These are phyloP conservation scores for Iris pallida DNA, from an alignment of 116 monocot species.

Conservation along the genomic window DNA sequence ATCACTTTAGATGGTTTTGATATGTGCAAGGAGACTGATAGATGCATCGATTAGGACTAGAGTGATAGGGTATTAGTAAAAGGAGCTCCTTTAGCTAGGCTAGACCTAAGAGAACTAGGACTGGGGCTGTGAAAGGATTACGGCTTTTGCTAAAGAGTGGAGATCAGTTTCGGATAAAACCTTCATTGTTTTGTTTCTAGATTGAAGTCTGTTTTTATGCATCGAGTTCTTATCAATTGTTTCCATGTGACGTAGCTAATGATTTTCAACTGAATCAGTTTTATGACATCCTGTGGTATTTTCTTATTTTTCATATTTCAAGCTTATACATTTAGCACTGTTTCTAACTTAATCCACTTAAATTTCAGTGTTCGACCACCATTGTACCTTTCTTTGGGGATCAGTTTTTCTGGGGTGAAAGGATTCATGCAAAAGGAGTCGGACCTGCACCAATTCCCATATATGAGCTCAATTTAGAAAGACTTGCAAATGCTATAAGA, in stretches of 20 bases:
- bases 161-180: not conserved
- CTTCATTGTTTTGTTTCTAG: not conserved
- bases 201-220: not conserved
- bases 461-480: slow-evolving; percentile 71
- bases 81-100: no score
- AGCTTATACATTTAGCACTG: not conserved
- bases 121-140: no score
- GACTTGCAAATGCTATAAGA: slow-evolving; percentile 64
- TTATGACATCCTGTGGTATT: no score
- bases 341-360: slow-evolving; percentile 2
- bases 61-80: no score
- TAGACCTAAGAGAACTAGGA: no score
- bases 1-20: no score
- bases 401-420: slow-evolving; percentile 95
- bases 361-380: slow-evolving; percentile 85
- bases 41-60: no score
- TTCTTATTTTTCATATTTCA: not conserved
- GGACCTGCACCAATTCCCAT: slow-evolving; percentile 94
- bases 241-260: no score
- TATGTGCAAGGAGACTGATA: no score
- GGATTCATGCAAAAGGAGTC: slow-evolving; percentile 72
- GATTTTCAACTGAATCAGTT: not conserved
- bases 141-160: no score
- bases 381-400: slow-evolving; percentile 95
- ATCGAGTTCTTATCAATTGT: not conserved